Conservation (phyloP, 2,329 filamentous ascomycete genomes). For the Nigrograna mackinnonii region DNA sequence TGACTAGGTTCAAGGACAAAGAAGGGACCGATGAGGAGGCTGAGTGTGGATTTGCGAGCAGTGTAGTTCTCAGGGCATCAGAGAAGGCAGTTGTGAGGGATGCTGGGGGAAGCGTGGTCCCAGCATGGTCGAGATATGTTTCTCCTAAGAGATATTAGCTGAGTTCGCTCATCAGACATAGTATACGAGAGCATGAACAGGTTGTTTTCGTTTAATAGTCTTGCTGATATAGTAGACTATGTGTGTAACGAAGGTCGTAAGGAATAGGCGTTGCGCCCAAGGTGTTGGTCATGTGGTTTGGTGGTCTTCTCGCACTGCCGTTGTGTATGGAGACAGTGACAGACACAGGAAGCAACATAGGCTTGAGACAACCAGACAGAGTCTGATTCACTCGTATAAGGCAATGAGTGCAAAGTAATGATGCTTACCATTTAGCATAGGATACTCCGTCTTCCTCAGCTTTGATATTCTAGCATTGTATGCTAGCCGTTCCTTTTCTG, state of each 20-base stretch:
- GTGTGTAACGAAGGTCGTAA: no score
- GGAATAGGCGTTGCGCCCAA: no score
- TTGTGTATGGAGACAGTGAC: not conserved
- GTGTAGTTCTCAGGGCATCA: conserved; percentile 56
- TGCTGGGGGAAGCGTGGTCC: conserved; percentile 50
- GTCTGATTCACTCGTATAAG: no score
- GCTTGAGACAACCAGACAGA: not conserved
- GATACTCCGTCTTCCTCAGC: conserved; percentile 18
- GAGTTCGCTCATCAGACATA: no score
- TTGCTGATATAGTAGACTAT: no score
- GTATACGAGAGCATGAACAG: no score
- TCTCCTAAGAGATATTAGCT: conserved; percentile 21
- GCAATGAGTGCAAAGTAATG: no score
- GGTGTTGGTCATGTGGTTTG: no score
- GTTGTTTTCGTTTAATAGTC: no score
- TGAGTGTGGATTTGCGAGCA: conserved; percentile 73
- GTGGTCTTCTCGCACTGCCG: no score
- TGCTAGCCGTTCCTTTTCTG: not conserved
- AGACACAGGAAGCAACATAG: no score
- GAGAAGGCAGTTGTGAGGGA: conserved; percentile 62
- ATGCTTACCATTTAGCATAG: conserved; percentile 14
- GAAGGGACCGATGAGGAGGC: conserved; percentile 62
- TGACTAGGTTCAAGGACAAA: conserved; percentile 61
- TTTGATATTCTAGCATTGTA: conserved; percentile 27
- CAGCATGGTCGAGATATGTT: conserved; percentile 62